phyloP scores from a whole-genome alignment of 2,329 filamentous ascomycete genomes.

The Botrytis cinerea region DNA sequence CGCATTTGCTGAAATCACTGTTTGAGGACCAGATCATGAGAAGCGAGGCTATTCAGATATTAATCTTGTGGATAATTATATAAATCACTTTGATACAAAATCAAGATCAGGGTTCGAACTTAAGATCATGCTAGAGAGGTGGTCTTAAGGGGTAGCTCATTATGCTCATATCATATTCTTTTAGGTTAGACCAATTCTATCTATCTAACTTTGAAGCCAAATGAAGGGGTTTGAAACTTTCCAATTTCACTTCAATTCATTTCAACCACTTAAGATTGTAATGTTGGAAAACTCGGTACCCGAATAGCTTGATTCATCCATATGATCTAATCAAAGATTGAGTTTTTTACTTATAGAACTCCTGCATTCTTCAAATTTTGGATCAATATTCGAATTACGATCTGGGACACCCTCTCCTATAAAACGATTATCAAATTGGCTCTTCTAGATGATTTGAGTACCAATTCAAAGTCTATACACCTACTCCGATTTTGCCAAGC shows the following conservation, averaged over 20 bases:
- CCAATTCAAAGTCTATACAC: neutral
- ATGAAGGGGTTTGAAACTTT: neutral
- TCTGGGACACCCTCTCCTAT: neutral
- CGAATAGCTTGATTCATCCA: neutral
- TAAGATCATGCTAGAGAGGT: neutral
- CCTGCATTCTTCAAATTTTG: neutral
- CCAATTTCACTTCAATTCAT: neutral
- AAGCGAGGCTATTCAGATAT: neutral
- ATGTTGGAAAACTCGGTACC: neutral
- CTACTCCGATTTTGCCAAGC: neutral
- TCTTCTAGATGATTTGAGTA: neutral
- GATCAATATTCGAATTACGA: neutral
- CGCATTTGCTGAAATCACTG: neutral
- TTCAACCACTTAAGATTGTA: accelerated
- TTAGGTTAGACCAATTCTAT: neutral
- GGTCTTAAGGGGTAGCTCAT: neutral
- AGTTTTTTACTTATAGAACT: neutral
- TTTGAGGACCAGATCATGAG: neutral
- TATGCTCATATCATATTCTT: neutral
- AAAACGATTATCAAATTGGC: neutral
- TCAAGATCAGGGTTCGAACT: no score
- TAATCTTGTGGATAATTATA: neutral
- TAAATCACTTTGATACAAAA: neutral
- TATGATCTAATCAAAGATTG: neutral
- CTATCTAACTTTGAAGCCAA: neutral